Evolutionary conservation across 345 rosid genomes (phyloP), one percentile per base, ranked within the genome.

Genomic region (Eucalyptus lansdowneana): DNA sequence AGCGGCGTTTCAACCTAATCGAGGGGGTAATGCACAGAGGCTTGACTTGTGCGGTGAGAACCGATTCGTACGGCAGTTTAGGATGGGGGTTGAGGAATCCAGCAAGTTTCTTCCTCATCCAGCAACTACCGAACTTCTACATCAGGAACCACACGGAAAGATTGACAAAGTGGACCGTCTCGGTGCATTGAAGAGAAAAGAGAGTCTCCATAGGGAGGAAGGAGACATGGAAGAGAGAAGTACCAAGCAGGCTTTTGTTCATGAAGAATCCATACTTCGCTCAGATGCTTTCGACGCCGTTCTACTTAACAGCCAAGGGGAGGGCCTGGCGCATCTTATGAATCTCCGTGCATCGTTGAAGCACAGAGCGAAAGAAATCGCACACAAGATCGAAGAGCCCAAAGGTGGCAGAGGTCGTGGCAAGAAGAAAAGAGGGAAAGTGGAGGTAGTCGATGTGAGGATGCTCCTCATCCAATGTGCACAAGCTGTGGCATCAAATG

Each of bases 401-500:
- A 51, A 88, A 27, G 87, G 72, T 56, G 53, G 54, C 5, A 53
- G 72, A 80, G 80, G 91, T 53, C 87, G 67, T 69, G 76, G 87
- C 42, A 92, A 89, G 92, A 92, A 92, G 80, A 15, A 62, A 15
- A 62, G 47, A 34, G 87, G 65, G 42, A 89, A 90, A 88, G 86
- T 60, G 86, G 90, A 89, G 22, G 62, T 88, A 50, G 87, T 89
- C 50, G 93, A 92, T 88, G 81, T 89, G 76, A 90, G 92, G 54
- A 49, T 69, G 22, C 93, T 90, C 45, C 45, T 92, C 87, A 88
- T 92, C 53, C 89, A 25, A 86, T 92, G 93, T 86, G 93, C 93
- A 50, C 92, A 92, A 87, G 89, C 93, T 13, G 91, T 92, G 31
- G 93, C 93, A 40, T 88, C 51, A n/a, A 88, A 86, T 58, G 93